phyloP scores from a whole-genome alignment of 257 asterid species.

The Nicotiana tabacum region DNA sequence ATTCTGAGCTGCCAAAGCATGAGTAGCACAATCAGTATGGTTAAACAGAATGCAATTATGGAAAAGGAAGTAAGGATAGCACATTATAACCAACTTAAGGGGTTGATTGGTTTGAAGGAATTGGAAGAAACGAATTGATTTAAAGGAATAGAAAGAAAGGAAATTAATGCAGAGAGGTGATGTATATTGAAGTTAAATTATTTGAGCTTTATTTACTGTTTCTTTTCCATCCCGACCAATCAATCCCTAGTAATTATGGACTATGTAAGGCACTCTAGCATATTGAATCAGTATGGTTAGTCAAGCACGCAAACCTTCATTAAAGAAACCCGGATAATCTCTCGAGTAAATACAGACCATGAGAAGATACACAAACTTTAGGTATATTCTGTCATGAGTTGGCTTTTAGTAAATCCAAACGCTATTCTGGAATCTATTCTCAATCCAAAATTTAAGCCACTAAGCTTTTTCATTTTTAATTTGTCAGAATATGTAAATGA shows the following conservation, averaged over 20 bases:
- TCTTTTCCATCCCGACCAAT: background rate
- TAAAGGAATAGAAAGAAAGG: background rate
- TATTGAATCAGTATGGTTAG: background rate
- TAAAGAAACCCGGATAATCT: background rate
- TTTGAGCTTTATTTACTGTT: background rate
- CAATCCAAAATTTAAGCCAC: background rate
- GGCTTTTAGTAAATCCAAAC: background rate
- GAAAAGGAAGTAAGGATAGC: background rate
- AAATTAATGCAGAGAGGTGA: background rate
- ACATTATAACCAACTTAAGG: background rate
- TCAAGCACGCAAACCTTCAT: background rate
- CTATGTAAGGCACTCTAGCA: background rate
- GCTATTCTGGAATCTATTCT: background rate
- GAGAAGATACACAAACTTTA: background rate
- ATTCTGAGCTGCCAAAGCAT: background rate
- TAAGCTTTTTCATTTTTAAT: constrained; percentile 1
- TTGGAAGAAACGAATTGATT: background rate
- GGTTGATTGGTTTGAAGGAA: background rate
- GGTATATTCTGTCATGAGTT: background rate
- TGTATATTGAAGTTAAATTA: background rate
- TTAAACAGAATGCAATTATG: background rate
- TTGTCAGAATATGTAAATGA: constrained; percentile 63
- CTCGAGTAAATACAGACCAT: background rate
- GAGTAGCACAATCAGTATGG: background rate
- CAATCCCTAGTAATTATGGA: background rate